These are phyloP conservation scores for Logfia minima DNA, from an alignment of 129 eudicot species.

Conservation along the genomic window DNA sequence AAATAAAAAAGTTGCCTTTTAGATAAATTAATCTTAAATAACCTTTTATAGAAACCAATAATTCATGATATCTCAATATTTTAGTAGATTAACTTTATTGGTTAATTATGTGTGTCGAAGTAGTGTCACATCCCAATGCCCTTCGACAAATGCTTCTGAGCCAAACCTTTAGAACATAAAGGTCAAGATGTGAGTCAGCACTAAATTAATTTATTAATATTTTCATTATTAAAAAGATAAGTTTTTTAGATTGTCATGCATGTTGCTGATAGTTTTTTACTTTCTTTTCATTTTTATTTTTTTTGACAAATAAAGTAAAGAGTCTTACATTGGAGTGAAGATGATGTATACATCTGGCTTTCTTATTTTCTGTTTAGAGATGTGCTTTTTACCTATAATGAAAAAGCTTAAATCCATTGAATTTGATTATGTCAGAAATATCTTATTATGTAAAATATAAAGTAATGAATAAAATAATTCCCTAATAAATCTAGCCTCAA, in stretches of 20 bases:
- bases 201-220: constrained; percentile 1
- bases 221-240: background rate
- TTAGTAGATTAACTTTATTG: too few species aligned
- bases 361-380: background rate
- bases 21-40: too few species aligned
- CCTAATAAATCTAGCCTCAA: background rate
- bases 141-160: constrained; percentile 3
- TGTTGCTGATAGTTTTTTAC: background rate
- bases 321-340: background rate
- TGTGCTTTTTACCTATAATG: too few species aligned
- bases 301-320: background rate
- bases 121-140: constrained; percentile 1
- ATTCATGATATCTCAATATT: too few species aligned
- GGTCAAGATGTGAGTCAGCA: constrained; percentile 37
- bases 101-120: background rate
- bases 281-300: too few species aligned
- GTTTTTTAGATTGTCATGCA: background rate
- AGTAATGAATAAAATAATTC: background rate
- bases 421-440: background rate
- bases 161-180: constrained; percentile 25
- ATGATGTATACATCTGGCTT: background rate
- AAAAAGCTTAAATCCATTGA: background rate
- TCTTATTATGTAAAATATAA: background rate
- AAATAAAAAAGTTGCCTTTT: too few species aligned
- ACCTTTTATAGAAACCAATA: too few species aligned